These are phyloP conservation scores for Udeniomyces megalosporus DNA, from an alignment of 768 basidiomycete species.

Conservation along the genomic window DNA sequence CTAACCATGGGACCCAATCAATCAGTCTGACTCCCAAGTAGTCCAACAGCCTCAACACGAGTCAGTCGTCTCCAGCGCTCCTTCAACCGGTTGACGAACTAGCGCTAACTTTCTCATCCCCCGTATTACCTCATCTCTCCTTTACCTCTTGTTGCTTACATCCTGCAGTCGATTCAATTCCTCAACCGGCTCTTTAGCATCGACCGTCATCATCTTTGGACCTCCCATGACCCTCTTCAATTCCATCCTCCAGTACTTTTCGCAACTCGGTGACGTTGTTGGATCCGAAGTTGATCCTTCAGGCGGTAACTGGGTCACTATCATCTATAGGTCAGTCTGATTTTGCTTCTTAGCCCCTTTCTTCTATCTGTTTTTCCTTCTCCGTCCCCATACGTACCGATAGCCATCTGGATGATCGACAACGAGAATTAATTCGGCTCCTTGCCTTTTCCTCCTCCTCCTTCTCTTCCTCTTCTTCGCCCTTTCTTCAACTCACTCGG, in stretches of 20 bases:
- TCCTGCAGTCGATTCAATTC: neutral
- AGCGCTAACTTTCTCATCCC: neutral
- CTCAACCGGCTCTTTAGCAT: neutral
- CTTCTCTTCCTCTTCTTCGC: neutral
- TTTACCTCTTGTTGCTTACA: neutral
- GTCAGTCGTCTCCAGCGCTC: too few relatives aligned
- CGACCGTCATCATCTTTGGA: constrained; percentile 59
- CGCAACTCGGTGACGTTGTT: constrained; percentile 41
- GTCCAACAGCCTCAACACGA: too few relatives aligned
- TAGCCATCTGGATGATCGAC: too few relatives aligned
- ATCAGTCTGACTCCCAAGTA: too few relatives aligned
- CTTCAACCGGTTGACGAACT: neutral
- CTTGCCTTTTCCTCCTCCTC: too few relatives aligned
- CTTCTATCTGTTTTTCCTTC: too few relatives aligned
- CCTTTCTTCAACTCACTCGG: too few relatives aligned
- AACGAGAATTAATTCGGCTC: too few relatives aligned
- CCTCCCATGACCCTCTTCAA: constrained; percentile 67
- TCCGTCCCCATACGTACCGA: too few relatives aligned
- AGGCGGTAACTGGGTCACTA: constrained; percentile 62
- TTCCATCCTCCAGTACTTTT: constrained; percentile 32
- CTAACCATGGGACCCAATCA: too few relatives aligned
- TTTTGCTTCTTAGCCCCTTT: too few relatives aligned
- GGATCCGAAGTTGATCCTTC: constrained; percentile 52
- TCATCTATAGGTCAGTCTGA: constrained; percentile 49
- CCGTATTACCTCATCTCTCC: neutral